Percentiles rank a stretch among this genome's conserved stretches.
Conservation (phyloP, 2,329 filamentous ascomycete species). For the Dryadomyces quercivorus region DNA sequence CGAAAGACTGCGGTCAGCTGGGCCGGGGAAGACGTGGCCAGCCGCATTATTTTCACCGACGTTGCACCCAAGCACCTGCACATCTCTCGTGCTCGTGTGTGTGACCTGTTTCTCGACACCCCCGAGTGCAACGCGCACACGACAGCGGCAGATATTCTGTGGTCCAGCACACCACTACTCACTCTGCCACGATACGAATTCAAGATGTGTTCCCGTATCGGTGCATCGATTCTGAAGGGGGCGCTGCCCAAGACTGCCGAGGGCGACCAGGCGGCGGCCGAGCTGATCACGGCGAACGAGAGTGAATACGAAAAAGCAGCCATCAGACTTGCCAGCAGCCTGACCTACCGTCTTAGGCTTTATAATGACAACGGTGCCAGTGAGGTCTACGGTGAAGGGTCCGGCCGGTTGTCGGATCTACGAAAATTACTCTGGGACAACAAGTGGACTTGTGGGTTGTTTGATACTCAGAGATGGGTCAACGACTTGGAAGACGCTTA, state of each 20-base stretch:
- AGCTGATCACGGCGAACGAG: constrained; percentile 69
- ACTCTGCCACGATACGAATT: constrained; percentile 87
- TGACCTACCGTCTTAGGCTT: constrained; percentile 40
- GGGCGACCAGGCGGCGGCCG: constrained; percentile 55
- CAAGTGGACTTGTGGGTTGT: constrained; percentile 77
- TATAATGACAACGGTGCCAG: constrained; percentile 14
- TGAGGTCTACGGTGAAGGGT: constrained; percentile 35
- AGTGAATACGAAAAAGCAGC: constrained; percentile 75
- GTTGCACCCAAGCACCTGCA: constrained; percentile 92
- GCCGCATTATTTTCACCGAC: constrained; percentile 85
- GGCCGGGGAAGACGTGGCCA: constrained; percentile 76
- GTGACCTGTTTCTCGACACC: constrained; percentile 92
- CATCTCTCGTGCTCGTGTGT: constrained; percentile 81
- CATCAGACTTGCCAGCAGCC: constrained; percentile 49
- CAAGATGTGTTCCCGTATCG: constrained; percentile 99
- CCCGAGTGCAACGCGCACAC: constrained; percentile 98
- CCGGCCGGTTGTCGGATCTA: constrained; percentile 65
- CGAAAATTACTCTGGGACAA: constrained; percentile 71
- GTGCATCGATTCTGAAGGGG: constrained; percentile 83
- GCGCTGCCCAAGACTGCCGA: constrained; percentile 62
- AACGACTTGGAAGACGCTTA: constrained; percentile 80
- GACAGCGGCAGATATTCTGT: constrained; percentile 89
- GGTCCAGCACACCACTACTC: constrained; percentile 87
- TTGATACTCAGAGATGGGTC: constrained; percentile 88
- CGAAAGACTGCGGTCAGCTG: constrained; percentile 67